Evolutionary conservation across 2,329 filamentous ascomycete genomes (phyloP), one percentile per base, ranked within the genome.

Genomic region (Nakataea oryzae): DNA sequence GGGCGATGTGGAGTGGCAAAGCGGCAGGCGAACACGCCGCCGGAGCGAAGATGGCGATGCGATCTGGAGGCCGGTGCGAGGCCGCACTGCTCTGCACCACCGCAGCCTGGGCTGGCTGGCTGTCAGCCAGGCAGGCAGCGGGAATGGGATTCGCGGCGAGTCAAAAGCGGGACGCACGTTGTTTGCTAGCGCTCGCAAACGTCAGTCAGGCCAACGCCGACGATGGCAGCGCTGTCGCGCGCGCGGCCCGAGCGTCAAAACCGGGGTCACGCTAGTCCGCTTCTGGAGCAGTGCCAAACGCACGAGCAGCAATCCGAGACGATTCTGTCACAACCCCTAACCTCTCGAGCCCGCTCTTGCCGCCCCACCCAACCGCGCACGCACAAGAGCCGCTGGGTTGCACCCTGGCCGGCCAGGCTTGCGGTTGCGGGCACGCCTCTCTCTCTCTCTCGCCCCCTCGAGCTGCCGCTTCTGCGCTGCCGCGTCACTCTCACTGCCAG

Each of bases 261-360:
- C 56, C 3, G 56, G 29, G 56, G 56, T 28, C 21, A 27, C 27
- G 50, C 47, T 60, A 60, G 29, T 55, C 59, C 59, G 17, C 12
- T 55, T 55, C 28, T 9, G 27, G 32, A n/a, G 8, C 17, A 60
- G 27, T 69, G 69, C 72, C 71, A 79, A 80, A 81, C 78, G n/a
- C 41, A 30, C 57, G 34, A 58, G 57, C 30, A n/a, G 74, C 74
- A 65, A 77, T 69, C 70, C 77, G 78, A 81, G 78, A 81, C 79
- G 73, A 65, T 69, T 75, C 74, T 80, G 78, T 76, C 75, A 79
- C 78, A 78, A 67, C 66, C 30, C 30, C 57, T 30, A 41, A 58
- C 57, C 57, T 50, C 41, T 26, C n/a, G n/a, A n/a, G n/a, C n/a
- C n/a, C n/a, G n/a, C n/a, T n/a, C 28, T 27, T 28, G 21, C 57